phyloP scores from a whole-genome alignment of 176 grass and related monocot species.

The Carex scoparia region DNA sequence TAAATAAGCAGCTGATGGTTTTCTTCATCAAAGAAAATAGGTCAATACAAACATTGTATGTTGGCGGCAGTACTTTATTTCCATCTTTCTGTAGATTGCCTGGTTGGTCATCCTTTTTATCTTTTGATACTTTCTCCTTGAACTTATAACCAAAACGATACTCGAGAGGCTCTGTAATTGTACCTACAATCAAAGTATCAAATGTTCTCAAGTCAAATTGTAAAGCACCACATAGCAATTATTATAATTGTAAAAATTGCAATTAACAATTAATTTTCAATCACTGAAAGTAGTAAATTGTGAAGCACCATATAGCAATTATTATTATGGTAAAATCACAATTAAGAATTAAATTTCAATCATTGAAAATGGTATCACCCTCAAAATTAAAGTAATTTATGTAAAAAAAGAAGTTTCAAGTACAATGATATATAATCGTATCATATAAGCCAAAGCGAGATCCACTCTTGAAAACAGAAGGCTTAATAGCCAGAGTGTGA shows the following conservation, averaged over 20 bases:
- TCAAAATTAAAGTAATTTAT: background rate
- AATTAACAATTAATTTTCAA: no score
- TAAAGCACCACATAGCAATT: no score
- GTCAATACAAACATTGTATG: no score
- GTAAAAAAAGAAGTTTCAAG: no score
- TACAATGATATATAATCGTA: background rate
- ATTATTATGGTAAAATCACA: background rate
- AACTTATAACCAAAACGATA: background rate
- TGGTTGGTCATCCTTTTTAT: background rate
- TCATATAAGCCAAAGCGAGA: background rate
- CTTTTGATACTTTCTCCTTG: background rate
- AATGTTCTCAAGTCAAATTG: background rate
- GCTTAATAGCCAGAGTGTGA: conserved; percentile 1
- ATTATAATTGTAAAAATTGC: no score
- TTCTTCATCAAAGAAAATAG: no score
- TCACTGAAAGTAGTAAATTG: no score
- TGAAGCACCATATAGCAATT: background rate
- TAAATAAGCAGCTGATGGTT: no score
- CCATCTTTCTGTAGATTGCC: background rate
- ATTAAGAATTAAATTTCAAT: background rate
- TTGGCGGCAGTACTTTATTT: no score
- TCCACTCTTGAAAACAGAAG: conserved; percentile 12
- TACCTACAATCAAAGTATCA: background rate
- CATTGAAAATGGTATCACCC: background rate
- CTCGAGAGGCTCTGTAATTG: background rate